Evolutionary conservation across 2,329 filamentous ascomycete genomes (phyloP), one percentile per base, ranked within the genome.

Genomic region (Emydomyces testavorans): DNA sequence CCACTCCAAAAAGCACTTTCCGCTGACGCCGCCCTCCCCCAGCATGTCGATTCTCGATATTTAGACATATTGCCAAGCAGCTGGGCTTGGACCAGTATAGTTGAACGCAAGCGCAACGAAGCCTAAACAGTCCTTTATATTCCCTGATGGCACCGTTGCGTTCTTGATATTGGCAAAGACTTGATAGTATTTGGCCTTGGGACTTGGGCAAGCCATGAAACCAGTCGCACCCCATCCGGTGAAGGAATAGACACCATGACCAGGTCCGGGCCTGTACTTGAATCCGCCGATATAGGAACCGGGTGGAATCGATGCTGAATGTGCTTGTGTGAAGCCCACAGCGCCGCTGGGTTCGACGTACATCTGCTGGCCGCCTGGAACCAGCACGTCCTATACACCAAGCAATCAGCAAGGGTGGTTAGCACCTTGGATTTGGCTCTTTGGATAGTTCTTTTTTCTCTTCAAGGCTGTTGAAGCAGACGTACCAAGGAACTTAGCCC

Each of bases 291-390:
- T 46, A 31, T 71, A 60, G 6, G 76, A 72, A 7, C 76, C 78
- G 0, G 62, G 52, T 0, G 78, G 77, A 4, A 73, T 71, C 48
- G 57, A 64, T 2, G 61, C 63, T 0, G 76, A 79, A 64, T 82
- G 77, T 0, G 78, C 69, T 16, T 57, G 52, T 0, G 77, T 77
- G 64, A 76, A 83, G 47, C 69, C 66, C 49, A 83, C 60, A 7
- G 70, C 65, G 4, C 79, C 80, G 21, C 69, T 61, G 2, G 72
- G 66, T 2, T 64, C 66, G 49, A 83, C 69, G 60, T 77, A 83
- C 55, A 81, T 69, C 49, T 70, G 63, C 56, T 84, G 79, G 21
- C 80, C 80, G 23, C 79, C 79, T 4, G 79, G 78, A 3, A 82
- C 79, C 24, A 70, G 58, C 26, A 77, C 72, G 28, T 66, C 62